Evolutionary conservation across 2,329 filamentous ascomycete species (phyloP).

Genomic region (Phyllosticta citriasiana): DNA sequence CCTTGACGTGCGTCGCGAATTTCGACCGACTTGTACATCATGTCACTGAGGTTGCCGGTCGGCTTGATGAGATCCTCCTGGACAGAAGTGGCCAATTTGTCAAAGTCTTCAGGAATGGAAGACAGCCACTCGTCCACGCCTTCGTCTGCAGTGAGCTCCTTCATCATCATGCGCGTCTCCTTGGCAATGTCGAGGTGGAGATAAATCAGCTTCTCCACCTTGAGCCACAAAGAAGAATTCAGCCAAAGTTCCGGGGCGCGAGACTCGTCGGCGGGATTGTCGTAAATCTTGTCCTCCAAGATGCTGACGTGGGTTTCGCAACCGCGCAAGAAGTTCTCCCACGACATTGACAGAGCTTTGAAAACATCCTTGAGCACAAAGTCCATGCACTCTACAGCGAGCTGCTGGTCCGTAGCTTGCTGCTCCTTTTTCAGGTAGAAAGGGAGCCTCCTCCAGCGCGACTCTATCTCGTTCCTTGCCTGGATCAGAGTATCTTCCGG

Average conservation of each 20-base stretch:
- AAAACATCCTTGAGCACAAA: slow-evolving; percentile 42
- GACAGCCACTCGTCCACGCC: slow-evolving; percentile 33
- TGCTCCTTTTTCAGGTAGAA: slow-evolving; percentile 40
- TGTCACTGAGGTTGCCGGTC: slow-evolving; percentile 39
- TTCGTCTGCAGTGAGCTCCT: slow-evolving; percentile 29
- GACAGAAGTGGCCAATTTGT: slow-evolving; percentile 38
- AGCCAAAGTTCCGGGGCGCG: slow-evolving; percentile 43
- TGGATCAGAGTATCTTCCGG: slow-evolving; percentile 42
- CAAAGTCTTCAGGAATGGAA: slow-evolving; percentile 31
- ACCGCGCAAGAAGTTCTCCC: slow-evolving; percentile 36
- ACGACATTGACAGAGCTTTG: slow-evolving; percentile 35
- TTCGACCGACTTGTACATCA: slow-evolving; percentile 43
- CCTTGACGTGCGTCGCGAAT: slow-evolving; percentile 43
- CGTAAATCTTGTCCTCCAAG: slow-evolving; percentile 43
- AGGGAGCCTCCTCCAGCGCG: slow-evolving; percentile 43
- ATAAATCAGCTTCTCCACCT: slow-evolving; percentile 42
- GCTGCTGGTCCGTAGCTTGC: slow-evolving; percentile 30
- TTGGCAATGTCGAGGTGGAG: slow-evolving; percentile 39
- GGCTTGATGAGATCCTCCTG: slow-evolving; percentile 42
- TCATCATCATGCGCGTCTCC: slow-evolving; percentile 35
- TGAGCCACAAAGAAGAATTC: slow-evolving; percentile 42
- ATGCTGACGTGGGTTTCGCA: slow-evolving; percentile 41
- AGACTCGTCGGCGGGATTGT: slow-evolving; percentile 43
- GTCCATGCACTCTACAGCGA: slow-evolving; percentile 41
- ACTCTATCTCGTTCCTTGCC: slow-evolving; percentile 41